Evolutionary conservation across 805 yeast species (phyloP).

Genomic region (Myxozyma lipomycoides): DNA sequence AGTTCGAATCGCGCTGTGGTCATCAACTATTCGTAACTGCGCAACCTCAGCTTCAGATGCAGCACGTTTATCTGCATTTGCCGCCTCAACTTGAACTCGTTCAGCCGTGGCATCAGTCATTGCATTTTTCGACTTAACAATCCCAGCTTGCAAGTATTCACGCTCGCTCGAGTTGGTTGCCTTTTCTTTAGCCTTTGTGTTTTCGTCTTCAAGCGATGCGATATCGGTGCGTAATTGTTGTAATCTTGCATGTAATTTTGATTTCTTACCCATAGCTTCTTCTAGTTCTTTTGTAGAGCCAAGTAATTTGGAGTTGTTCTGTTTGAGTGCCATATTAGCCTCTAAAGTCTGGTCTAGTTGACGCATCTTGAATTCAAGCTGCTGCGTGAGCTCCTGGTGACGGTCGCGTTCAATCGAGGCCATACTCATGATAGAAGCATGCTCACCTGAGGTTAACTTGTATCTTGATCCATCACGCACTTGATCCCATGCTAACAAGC

Average conservation of each 20-base stretch:
- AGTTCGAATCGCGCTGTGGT: conserved; percentile 30
- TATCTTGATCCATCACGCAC: neutral
- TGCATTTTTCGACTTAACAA: conserved; percentile 34
- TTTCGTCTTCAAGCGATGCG: conserved; percentile 46
- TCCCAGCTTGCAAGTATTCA: conserved; percentile 46
- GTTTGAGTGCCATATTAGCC: conserved; percentile 6
- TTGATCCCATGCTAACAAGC: neutral
- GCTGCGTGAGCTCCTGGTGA: neutral
- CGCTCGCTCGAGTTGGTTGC: conserved; percentile 54
- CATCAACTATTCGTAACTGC: neutral
- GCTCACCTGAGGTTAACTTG: neutral
- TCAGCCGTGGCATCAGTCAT: conserved; percentile 34
- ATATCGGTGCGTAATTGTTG: conserved; percentile 43
- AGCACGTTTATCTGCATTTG: conserved; percentile 14
- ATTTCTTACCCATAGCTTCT: conserved; percentile 29
- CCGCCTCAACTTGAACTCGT: conserved; percentile 32
- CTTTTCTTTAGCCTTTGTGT: conserved; percentile 44
- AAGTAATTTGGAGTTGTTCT: conserved; percentile 34
- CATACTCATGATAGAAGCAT: neutral
- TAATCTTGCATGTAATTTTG: conserved; percentile 31
- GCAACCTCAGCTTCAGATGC: neutral
- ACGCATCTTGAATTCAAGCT: neutral
- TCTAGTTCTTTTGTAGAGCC: conserved; percentile 34
- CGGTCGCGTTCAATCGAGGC: neutral
- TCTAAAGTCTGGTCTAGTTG: neutral